Conservation (phyloP, 75 land plant genomes). For the Selaginella tamariscina region DNA sequence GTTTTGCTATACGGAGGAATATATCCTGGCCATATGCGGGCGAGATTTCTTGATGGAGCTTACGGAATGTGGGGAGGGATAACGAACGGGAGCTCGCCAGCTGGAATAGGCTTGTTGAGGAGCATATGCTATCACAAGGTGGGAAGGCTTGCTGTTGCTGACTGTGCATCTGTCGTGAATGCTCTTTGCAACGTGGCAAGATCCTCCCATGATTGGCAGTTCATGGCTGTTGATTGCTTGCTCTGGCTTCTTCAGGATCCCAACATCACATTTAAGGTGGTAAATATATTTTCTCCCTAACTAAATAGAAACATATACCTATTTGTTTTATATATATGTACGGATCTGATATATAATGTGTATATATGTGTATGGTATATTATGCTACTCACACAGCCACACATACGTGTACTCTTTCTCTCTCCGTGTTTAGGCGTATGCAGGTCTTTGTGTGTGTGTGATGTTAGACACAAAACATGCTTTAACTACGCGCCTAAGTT, state of each 20-base stretch:
- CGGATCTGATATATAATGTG: neutral
- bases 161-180: slow-evolving; percentile 62
- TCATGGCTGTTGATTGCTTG: slow-evolving; percentile 95
- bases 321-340: neutral
- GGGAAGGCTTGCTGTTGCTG: slow-evolving; percentile 75
- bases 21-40: slow-evolving; percentile 66
- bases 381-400: neutral
- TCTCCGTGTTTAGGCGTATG: neutral
- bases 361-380: neutral
- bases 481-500: neutral
- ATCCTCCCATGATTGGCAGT: slow-evolving; percentile 99
- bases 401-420: neutral
- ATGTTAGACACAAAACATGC: too few species aligned
- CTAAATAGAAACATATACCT: neutral
- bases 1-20: slow-evolving; percentile 83
- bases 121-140: slow-evolving; percentile 90
- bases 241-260: slow-evolving; percentile 88
- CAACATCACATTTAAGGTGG: slow-evolving; percentile 61
- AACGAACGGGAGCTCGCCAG: slow-evolving; percentile 95
- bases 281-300: neutral
- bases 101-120: slow-evolving; percentile 82
- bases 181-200: slow-evolving; percentile 90
- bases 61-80: slow-evolving; percentile 99
- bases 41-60: slow-evolving; percentile 67
- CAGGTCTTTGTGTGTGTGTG: neutral